Evolutionary conservation across 805 yeast species (phyloP).

Genomic region (Metschnikowia amazonensis): DNA sequence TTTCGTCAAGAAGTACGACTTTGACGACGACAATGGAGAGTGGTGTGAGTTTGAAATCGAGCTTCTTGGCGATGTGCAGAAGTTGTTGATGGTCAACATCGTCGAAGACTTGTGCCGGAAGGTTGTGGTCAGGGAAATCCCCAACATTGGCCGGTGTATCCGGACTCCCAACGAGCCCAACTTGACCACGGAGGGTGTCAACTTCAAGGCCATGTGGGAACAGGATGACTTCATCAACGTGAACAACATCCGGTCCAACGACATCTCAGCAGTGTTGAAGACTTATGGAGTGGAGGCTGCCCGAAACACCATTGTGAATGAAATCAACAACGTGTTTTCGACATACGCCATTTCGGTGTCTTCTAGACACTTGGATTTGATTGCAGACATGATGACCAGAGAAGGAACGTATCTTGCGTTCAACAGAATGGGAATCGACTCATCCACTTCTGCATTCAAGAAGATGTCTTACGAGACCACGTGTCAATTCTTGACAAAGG

Average conservation of each 20-base stretch:
- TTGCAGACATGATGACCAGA: slow-evolving; percentile 99
- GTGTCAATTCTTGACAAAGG: slow-evolving; percentile 93
- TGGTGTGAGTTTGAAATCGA: slow-evolving; percentile 93
- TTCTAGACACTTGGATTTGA: slow-evolving; percentile 88
- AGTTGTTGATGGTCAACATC: slow-evolving; percentile 94
- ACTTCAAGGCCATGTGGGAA: slow-evolving; percentile 97
- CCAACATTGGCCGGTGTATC: slow-evolving; percentile 87
- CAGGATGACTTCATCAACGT: slow-evolving; percentile 91
- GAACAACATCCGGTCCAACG: slow-evolving; percentile 86
- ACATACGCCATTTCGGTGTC: slow-evolving; percentile 94
- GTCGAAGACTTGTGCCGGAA: slow-evolving; percentile 87
- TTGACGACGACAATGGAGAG: slow-evolving; percentile 81
- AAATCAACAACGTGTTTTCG: slow-evolving; percentile 91
- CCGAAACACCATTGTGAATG: slow-evolving; percentile 92
- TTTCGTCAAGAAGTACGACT: slow-evolving; percentile 74
- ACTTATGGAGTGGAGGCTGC: slow-evolving; percentile 99
- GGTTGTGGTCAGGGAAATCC: slow-evolving; percentile 89
- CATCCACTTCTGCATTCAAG: slow-evolving; percentile 92
- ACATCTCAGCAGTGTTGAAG: slow-evolving; percentile 80
- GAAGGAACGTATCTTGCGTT: slow-evolving; percentile 96
- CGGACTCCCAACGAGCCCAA: slow-evolving; percentile 60
- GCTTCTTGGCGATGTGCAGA: slow-evolving; percentile 80
- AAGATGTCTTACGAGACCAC: slow-evolving; percentile 99
- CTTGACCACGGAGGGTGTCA: slow-evolving; percentile 96
- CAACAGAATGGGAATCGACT: slow-evolving; percentile 97